Evolutionary conservation across 106 monocot genomes (phyloP).

Genomic region (Posidonia australis): DNA sequence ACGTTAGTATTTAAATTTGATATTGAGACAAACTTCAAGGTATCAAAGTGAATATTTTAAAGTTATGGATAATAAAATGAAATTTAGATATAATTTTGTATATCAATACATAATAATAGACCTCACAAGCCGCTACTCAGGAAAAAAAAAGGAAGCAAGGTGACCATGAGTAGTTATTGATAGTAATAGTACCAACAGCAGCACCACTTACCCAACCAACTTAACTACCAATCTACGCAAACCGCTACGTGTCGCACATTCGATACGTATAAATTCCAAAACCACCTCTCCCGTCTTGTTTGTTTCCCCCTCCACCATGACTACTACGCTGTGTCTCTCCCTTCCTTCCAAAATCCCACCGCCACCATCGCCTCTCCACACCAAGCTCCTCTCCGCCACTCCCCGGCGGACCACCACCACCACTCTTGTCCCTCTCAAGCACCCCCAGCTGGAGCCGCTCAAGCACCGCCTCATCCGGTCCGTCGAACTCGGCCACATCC

Average conservation of each 20-base stretch:
- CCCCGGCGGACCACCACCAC: background rate
- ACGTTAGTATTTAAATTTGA: too few relatives aligned
- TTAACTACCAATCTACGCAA: background rate
- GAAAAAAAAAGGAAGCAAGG: too few relatives aligned
- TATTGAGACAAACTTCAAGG: too few relatives aligned
- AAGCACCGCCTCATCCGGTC: constrained; percentile 30
- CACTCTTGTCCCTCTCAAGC: background rate
- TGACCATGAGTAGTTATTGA: too few relatives aligned
- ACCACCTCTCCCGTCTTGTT: too few relatives aligned
- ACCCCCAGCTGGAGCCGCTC: constrained; percentile 21
- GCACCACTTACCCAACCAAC: background rate
- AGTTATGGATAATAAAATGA: too few relatives aligned
- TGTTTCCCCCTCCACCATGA: background rate
- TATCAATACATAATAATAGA: too few relatives aligned
- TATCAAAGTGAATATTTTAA: too few relatives aligned
- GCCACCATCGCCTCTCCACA: background rate
- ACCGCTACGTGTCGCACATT: background rate
- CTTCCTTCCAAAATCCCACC: background rate
- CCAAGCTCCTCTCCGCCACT: background rate
- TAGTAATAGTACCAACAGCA: too few relatives aligned
- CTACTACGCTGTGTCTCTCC: background rate
- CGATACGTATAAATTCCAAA: too few relatives aligned
- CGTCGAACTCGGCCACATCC: constrained; percentile 21
- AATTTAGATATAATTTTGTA: too few relatives aligned
- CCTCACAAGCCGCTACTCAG: too few relatives aligned